Evolutionary conservation across 176 grass and related monocot species (phyloP).

Genomic region (Paspalum notatum): DNA sequence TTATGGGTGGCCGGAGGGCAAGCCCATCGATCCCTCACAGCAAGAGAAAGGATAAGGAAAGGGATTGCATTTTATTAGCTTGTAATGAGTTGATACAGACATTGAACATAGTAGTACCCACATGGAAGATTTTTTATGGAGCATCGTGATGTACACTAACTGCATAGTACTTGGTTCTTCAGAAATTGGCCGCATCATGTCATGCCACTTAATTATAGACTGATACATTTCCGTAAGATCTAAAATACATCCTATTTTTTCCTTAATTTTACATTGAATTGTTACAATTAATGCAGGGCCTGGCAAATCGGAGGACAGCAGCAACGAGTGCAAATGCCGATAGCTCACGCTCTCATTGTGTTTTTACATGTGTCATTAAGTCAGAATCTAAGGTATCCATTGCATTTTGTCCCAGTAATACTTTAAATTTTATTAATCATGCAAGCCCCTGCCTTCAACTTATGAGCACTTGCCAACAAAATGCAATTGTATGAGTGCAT

Average conservation of each 20-base stretch:
- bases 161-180: conserved; percentile 24
- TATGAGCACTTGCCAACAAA: conserved; percentile 1
- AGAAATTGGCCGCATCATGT: not conserved
- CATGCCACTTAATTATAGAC: conserved; percentile 7
- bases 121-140: conserved; percentile 9
- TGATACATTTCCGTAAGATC: conserved; percentile 4
- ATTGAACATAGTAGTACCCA: not conserved
- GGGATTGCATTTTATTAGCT: too few relatives aligned
- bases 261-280: conserved; percentile 9
- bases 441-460: not conserved
- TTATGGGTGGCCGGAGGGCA: too few relatives aligned
- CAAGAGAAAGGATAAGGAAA: too few relatives aligned
- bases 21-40: too few relatives aligned
- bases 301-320: conserved; percentile 81
- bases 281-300: conserved; percentile 57
- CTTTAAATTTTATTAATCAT: conserved; percentile 16
- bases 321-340: conserved; percentile 89
- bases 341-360: conserved; percentile 96
- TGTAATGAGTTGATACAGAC: too few relatives aligned
- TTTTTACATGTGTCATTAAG: conserved; percentile 93
- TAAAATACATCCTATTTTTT: conserved; percentile 9
- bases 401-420: not conserved
- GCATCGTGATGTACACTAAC: not conserved
- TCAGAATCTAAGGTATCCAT: conserved; percentile 78
- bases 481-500: not conserved